Conservation (phyloP, 768 basidiomycete genomes). For the Saitozyma sp. region DNA sequence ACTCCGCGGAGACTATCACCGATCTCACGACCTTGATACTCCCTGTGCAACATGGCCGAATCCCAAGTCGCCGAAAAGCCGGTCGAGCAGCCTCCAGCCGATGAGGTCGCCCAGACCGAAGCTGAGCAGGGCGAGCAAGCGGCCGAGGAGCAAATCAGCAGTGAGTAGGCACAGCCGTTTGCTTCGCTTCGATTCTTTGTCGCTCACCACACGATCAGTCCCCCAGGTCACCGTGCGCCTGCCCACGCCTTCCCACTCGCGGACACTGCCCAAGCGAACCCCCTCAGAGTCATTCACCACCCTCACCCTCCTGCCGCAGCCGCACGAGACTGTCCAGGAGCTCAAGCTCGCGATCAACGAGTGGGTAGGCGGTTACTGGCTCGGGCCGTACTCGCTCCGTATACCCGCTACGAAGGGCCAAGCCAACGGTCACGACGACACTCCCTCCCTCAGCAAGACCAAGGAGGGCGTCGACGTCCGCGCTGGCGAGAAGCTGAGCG, state of each 20-base stretch:
- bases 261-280: slow-evolving; percentile 37
- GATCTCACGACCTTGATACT: too few relatives aligned
- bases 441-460: slow-evolving; percentile 30
- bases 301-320: slow-evolving; percentile 43
- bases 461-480: slow-evolving; percentile 42
- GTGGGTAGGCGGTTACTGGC: slow-evolving; percentile 55
- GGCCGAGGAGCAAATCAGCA: not conserved
- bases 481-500: slow-evolving; percentile 52
- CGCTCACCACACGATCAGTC: slow-evolving; percentile 17
- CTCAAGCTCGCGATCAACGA: slow-evolving; percentile 53
- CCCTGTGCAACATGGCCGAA: not conserved
- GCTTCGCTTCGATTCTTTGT: not conserved
- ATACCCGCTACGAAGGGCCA: slow-evolving; percentile 27
- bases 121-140: not conserved
- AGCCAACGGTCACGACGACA: slow-evolving; percentile 18
- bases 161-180: not conserved
- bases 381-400: slow-evolving; percentile 55
- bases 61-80: not conserved
- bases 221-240: slow-evolving; percentile 45
- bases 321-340: slow-evolving; percentile 52
- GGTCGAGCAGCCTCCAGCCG: not conserved
- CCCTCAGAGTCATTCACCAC: slow-evolving; percentile 17
- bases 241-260: slow-evolving; percentile 35
- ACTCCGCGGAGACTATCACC: too few relatives aligned
- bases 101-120: not conserved